Evolutionary conservation across 2,329 filamentous ascomycete species (phyloP).

Genomic region (Exophiala viscosa): DNA sequence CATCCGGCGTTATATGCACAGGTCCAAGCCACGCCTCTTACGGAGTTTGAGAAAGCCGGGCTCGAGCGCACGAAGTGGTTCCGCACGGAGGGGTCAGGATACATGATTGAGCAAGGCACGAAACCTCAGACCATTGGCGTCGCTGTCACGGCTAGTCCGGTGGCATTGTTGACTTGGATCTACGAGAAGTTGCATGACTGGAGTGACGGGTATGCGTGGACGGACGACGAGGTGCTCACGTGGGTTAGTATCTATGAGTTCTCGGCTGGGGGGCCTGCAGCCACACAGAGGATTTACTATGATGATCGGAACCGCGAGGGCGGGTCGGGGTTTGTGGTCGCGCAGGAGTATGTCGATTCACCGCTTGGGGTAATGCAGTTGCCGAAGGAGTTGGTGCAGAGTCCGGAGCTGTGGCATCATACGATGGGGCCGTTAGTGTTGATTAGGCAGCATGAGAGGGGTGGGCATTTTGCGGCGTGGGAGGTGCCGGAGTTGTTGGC

Average conservation of each 20-base stretch:
- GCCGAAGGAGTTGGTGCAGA: conserved; percentile 47
- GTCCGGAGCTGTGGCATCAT: conserved; percentile 49
- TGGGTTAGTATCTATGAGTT: conserved; percentile 74
- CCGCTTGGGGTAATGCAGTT: conserved; percentile 53
- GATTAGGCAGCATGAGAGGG: conserved; percentile 42
- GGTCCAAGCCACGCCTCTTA: conserved; percentile 54
- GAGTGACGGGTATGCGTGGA: conserved; percentile 70
- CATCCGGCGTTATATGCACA: conserved; percentile 56
- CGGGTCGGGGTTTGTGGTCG: conserved; percentile 29
- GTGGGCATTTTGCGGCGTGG: conserved; percentile 54
- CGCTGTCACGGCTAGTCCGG: conserved; percentile 64
- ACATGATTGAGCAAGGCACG: conserved; percentile 52
- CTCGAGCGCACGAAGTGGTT: conserved; percentile 57
- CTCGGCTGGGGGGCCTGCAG: conserved; percentile 63
- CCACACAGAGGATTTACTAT: conserved; percentile 68
- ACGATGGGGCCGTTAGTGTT: conserved; percentile 51
- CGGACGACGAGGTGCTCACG: conserved; percentile 69
- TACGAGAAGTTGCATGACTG: conserved; percentile 77
- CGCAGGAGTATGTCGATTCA: conserved; percentile 33
- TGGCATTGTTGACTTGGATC: conserved; percentile 70
- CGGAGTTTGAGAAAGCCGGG: conserved; percentile 49
- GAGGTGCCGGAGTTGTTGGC: conserved; percentile 47
- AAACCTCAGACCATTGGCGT: conserved; percentile 71
- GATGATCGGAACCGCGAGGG: conserved; percentile 49
- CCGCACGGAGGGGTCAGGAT: conserved; percentile 13